Percentiles rank a stretch among this genome's conserved stretches.
phyloP scores from a whole-genome alignment of 139 green algal genomes.

The Dunaliella primolecta region DNA sequence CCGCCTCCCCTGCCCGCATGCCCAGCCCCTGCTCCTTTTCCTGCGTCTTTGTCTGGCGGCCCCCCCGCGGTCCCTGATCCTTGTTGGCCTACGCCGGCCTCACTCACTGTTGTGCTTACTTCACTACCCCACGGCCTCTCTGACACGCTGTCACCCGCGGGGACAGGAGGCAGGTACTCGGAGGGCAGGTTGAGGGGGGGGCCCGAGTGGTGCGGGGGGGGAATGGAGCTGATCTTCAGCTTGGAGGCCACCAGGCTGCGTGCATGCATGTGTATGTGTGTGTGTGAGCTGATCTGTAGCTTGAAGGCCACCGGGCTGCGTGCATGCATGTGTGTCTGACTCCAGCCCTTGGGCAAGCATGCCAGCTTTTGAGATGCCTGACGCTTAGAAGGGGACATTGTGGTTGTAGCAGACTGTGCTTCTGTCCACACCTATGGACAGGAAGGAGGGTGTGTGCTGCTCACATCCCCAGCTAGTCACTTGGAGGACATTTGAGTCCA shows the following conservation, averaged over 20 bases:
- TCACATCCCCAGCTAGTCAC: too few species aligned
- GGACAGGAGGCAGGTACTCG: background rate
- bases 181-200: constrained; percentile 21
- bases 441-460: too few species aligned
- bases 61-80: too few species aligned
- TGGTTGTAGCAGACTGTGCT: too few species aligned
- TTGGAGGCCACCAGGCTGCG: constrained; percentile 32
- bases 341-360: too few species aligned
- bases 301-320: constrained; percentile 30
- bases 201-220: constrained; percentile 27
- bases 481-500: too few species aligned
- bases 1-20: background rate
- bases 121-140: background rate
- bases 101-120: background rate
- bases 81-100: background rate
- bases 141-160: background rate
- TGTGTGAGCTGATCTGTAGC: constrained; percentile 26
- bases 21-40: too few species aligned
- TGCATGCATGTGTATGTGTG: too few species aligned
- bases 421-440: too few species aligned
- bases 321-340: too few species aligned
- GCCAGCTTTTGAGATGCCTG: too few species aligned
- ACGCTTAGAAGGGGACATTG: too few species aligned
- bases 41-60: background rate
- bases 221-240: constrained; percentile 28